Evolutionary conservation across 2,329 filamentous ascomycete genomes (phyloP), one percentile per base, ranked within the genome.

Genomic region (Hymenoscyphus fructigenus): DNA sequence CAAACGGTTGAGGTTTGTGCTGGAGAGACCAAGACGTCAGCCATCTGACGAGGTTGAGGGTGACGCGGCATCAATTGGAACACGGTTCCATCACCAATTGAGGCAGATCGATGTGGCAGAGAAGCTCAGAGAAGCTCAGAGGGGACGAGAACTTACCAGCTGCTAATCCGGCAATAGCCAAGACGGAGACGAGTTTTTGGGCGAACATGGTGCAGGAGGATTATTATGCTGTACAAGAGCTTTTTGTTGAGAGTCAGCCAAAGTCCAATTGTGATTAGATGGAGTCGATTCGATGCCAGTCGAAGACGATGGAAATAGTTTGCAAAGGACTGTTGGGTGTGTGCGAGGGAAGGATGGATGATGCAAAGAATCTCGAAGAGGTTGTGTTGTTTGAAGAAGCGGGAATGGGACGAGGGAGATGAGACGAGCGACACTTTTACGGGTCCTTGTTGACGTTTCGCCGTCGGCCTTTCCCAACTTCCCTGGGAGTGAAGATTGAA

Each of bases 101-200:
- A 50, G 44, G 44, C 20, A 23, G 44, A 50, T 50, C 7, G 9
- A 50, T 20, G 17, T 47, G 17, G 9, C 34, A 20, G 10, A 34
- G 59, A 15, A n/a, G 41, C 17, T 34, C 34, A 20, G 10, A 34
- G 59, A 15, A n/a, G 41, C 17, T 34, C n/a, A 36, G 50, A 32
- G 23, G 56, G 29, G 29, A 50, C 23, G 59, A 60, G 44, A 57
- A 70, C 72, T 71, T 72, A 74, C 72, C 70, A 69, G 68, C 67
- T 50, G 66, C 68, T 57, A 69, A 59, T 58, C 70, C 62, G 63
- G 67, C 38, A 63, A 68, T 63, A 41, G 69, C 70, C 53, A 71
- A 41, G 20, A 67, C 69, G 57, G 71, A 62, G 57, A 72, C 61
- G 60, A 73, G 55, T 28, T 63, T 68, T 64, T 68, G 65, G 62